Percentiles rank a stretch among this genome's conserved stretches.
Conservation (phyloP, 2,329 filamentous ascomycete genomes). For the Knufia fluminis region DNA sequence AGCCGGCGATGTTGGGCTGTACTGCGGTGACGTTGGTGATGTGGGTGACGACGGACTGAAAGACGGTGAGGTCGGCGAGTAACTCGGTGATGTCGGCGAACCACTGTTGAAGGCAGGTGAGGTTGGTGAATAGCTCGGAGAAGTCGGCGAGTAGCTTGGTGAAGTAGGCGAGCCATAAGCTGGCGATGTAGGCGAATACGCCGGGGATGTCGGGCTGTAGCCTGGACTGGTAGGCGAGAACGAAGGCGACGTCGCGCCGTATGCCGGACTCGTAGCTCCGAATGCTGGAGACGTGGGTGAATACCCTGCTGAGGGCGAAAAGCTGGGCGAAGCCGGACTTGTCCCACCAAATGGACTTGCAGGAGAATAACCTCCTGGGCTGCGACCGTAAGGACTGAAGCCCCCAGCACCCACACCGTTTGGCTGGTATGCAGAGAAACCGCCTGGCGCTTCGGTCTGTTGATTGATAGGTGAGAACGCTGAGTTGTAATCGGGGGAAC, state of each 20-base stretch:
- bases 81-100: conserved; percentile 66
- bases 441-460: conserved; percentile 49
- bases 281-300: conserved; percentile 67
- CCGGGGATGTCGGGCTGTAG: conserved; percentile 47
- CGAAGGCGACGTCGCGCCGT: conserved; percentile 41
- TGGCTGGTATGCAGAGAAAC: conserved; percentile 58
- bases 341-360: conserved; percentile 70
- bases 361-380: conserved; percentile 54
- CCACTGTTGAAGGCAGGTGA: conserved; percentile 38
- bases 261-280: conserved; percentile 47
- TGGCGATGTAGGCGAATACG: conserved; percentile 70
- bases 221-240: conserved; percentile 47
- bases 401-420: conserved; percentile 51
- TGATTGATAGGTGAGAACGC: conserved; percentile 66
- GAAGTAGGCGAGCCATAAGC: conserved; percentile 42
- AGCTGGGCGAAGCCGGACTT: conserved; percentile 60
- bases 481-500: conserved; percentile 54
- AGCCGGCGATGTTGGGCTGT: conserved; percentile 50
- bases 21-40: conserved; percentile 49
- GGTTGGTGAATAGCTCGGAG: conserved; percentile 62
- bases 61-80: conserved; percentile 50
- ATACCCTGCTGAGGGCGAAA: conserved; percentile 50
- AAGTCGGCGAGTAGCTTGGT: conserved; percentile 43
- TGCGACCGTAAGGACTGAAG: conserved; percentile 61
- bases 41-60: conserved; percentile 45